Evolutionary conservation across 164 flowering plant genomes (phyloP), one percentile per base, ranked within the genome.

Genomic region (Magnolia changhungtana): DNA sequence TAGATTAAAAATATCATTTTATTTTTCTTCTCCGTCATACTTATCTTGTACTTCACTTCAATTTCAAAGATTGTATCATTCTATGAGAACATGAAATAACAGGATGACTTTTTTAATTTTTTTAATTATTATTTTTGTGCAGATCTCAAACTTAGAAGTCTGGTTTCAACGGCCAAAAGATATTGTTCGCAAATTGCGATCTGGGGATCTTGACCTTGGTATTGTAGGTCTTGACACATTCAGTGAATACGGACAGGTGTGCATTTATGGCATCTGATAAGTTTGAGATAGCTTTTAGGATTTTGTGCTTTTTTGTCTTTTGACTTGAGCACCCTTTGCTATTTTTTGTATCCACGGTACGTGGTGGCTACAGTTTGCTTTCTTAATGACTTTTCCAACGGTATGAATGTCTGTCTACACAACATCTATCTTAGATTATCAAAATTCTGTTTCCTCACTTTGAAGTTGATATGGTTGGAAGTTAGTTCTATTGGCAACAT

Each of bases 141-240:
- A 96, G 99, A 85, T 96, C 37, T 72, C 98, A 58, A 89, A 88
- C 80, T 77, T 92, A 72, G 97, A 94, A 84, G 99, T 96, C 70
- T 96, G 98, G 99, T 94, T 88, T 86, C 99, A 96, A 66, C 86
- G 98, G 66, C 97, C 95, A 7, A 94, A 90, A 78, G 99, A 96
- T 80, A 86, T 96, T 81, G 94, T 93, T 18, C 82, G 92, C 72
- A 96, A 92, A 80, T 81, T 96, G 87, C 79, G 91, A 70, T 85
- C 98, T 10, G 98, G 99, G 75, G 98, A 96, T 86, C 80, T 96
- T 49, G 99, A 96, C 84, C 91, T 96, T 82, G 99, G 99, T 52
- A 87, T 96, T 71, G 92, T 94, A 29, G 99, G 99, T 52, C 78
- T 91, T 24, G 99, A 96, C 82, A 96, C 90, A 11, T 81, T 92